phyloP scores from a whole-genome alignment of 179 eudicot species.

The Silene coronaria region DNA sequence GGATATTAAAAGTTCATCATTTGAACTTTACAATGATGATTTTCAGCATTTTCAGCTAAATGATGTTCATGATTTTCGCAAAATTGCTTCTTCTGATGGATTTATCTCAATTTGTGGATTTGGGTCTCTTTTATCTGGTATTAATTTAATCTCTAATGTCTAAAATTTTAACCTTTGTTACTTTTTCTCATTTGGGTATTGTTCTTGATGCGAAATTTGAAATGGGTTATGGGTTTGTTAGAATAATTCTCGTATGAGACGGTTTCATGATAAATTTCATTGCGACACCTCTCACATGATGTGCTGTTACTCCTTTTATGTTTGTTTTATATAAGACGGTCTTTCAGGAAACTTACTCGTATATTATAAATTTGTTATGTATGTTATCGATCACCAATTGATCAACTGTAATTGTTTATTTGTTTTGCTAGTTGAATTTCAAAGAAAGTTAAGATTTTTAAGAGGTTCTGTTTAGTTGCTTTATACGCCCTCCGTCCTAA shows the following conservation, averaged over 20 bases:
- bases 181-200: neutral
- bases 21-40: conserved; percentile 15
- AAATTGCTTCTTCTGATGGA: conserved; percentile 49
- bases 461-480: neutral
- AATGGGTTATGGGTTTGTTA: no score
- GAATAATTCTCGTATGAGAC: no score
- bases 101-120: conserved; percentile 75
- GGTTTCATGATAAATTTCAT: neutral
- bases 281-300: no score
- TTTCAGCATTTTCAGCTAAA: conserved; percentile 44
- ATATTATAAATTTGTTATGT: neutral
- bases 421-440: neutral
- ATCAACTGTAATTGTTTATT: neutral
- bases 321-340: no score
- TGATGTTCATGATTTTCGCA: conserved; percentile 54
- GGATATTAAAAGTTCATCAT: neutral
- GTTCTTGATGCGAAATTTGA: neutral
- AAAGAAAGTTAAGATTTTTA: neutral
- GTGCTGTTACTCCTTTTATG: no score
- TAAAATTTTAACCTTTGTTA: conserved; percentile 2
- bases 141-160: neutral
- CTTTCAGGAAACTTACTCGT: no score
- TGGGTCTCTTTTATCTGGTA: conserved; percentile 96
- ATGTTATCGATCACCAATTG: neutral
- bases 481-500: no score